Evolutionary conservation across 1,139 yeast genomes (phyloP).

Genomic region (Debaryomyces coudertii): DNA sequence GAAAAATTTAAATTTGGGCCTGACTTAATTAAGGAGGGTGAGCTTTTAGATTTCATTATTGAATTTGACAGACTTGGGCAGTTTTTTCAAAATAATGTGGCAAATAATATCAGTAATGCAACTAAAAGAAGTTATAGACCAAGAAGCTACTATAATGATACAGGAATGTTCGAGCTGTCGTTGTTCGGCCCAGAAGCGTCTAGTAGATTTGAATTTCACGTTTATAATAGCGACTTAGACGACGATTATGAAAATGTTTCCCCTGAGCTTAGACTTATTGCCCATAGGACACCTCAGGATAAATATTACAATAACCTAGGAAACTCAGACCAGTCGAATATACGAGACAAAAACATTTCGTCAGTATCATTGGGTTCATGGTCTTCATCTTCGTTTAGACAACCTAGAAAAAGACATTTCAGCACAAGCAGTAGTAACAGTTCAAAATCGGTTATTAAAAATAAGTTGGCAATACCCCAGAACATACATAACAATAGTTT

Average conservation of each 20-base stretch:
- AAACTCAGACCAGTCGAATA: constrained; percentile 2
- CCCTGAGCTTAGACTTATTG: neutral
- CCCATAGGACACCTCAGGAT: constrained; percentile 4
- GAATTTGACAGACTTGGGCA: constrained; percentile 27
- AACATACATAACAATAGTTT: constrained; percentile 1
- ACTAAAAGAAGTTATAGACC: neutral
- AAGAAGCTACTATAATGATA: neutral
- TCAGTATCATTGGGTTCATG: neutral
- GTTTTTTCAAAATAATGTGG: constrained; percentile 13
- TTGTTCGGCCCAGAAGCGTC: constrained; percentile 7
- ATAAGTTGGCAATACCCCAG: constrained; percentile 11
- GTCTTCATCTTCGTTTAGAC: constrained; percentile 5
- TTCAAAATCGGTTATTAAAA: constrained; percentile 14
- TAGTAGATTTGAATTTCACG: constrained; percentile 1
- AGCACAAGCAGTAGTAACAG: constrained; percentile 10
- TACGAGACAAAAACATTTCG: neutral
- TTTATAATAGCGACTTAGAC: constrained; percentile 2
- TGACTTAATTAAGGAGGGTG: constrained; percentile 57
- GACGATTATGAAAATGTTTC: neutral
- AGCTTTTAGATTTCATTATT: constrained; percentile 63
- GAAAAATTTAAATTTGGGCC: constrained; percentile 75
- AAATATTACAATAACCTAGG: constrained; percentile 2
- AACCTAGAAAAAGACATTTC: constrained; percentile 1
- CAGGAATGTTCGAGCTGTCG: constrained; percentile 16
- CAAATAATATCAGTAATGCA: neutral